phyloP scores from a whole-genome alignment of 2,329 filamentous ascomycete species.

The Exophiala aquamarina region DNA sequence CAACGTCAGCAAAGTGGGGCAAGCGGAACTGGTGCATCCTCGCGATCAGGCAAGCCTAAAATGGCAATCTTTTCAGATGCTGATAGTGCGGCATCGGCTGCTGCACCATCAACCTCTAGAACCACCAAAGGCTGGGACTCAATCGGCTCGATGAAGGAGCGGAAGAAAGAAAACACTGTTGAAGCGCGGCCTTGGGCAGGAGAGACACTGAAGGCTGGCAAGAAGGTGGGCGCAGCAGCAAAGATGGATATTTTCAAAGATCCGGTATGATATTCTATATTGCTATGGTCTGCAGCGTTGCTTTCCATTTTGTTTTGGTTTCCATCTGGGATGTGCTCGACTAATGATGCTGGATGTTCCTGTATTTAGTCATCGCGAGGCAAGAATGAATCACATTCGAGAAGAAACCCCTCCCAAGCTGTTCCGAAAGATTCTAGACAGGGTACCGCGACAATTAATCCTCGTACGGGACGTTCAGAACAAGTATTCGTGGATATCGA shows the following conservation, averaged over 20 bases:
- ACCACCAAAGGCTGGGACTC: constrained; percentile 81
- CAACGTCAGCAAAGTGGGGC: constrained; percentile 50
- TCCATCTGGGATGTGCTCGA: constrained; percentile 1
- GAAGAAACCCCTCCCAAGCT: constrained; percentile 41
- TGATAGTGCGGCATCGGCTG: constrained; percentile 58
- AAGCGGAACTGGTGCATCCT: constrained; percentile 45
- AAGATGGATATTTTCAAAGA: constrained; percentile 97
- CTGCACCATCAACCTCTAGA: constrained; percentile 46
- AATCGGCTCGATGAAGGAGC: constrained; percentile 80
- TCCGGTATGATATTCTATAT: constrained; percentile 68
- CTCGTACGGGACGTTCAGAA: constrained; percentile 78
- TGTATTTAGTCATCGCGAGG: constrained; percentile 53
- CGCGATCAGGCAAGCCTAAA: constrained; percentile 74
- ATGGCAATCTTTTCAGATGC: constrained; percentile 88
- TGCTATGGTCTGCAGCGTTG: not conserved
- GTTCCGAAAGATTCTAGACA: constrained; percentile 59
- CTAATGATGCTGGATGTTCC: constrained; percentile 22
- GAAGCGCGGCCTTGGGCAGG: constrained; percentile 89
- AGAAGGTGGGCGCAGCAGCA: constrained; percentile 70
- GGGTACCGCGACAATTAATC: constrained; percentile 81
- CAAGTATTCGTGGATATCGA: constrained; percentile 84
- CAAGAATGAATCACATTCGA: constrained; percentile 33
- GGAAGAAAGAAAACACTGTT: constrained; percentile 90
- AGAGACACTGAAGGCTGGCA: constrained; percentile 83
- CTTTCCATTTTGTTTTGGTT: not conserved